Percentiles rank a stretch among this genome's conserved stretches.
Conservation (phyloP, 768 basidiomycete genomes). For the Strobilomyces echinocephalus region DNA sequence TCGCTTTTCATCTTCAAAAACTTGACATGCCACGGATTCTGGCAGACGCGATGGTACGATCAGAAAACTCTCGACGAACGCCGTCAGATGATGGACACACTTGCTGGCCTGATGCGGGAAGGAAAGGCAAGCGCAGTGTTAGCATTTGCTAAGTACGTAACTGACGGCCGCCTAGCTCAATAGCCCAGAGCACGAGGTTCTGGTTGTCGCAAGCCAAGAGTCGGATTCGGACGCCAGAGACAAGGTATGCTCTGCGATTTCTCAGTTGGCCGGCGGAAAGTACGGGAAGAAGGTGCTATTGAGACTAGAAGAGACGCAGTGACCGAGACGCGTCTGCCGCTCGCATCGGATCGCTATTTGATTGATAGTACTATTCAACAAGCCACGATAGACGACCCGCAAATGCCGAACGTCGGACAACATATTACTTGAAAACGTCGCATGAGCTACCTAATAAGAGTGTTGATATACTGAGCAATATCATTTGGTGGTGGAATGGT, state of each 20-base stretch:
- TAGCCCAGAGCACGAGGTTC: slow-evolving; percentile 65
- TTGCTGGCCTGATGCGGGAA: slow-evolving; percentile 50
- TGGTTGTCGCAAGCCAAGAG: slow-evolving; percentile 43
- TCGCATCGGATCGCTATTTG: not conserved
- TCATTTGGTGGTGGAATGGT: slow-evolving; percentile 32
- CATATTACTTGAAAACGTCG: not conserved
- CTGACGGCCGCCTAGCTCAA: slow-evolving; percentile 44
- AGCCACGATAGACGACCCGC: not conserved
- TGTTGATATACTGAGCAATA: not conserved
- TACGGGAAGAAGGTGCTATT: slow-evolving; percentile 50
- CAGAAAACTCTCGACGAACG: slow-evolving; percentile 46
- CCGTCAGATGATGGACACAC: slow-evolving; percentile 43
- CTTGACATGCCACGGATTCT: slow-evolving; percentile 70
- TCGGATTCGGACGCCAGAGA: slow-evolving; percentile 36
- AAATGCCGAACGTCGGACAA: not conserved
- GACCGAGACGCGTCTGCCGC: not conserved
- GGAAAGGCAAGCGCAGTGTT: slow-evolving; percentile 42
- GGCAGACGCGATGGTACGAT: slow-evolving; percentile 71
- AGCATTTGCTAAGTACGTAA: not conserved
- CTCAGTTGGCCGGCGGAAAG: slow-evolving; percentile 32
- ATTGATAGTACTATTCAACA: not conserved
- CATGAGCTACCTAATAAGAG: not conserved
- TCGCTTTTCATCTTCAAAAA: slow-evolving; percentile 84
- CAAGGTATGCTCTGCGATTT: slow-evolving; percentile 33
- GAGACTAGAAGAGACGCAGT: slow-evolving; percentile 30